These are phyloP conservation scores for Citrus unshiu DNA, from an alignment of 345 rosid genomes.

Conservation along the genomic window DNA sequence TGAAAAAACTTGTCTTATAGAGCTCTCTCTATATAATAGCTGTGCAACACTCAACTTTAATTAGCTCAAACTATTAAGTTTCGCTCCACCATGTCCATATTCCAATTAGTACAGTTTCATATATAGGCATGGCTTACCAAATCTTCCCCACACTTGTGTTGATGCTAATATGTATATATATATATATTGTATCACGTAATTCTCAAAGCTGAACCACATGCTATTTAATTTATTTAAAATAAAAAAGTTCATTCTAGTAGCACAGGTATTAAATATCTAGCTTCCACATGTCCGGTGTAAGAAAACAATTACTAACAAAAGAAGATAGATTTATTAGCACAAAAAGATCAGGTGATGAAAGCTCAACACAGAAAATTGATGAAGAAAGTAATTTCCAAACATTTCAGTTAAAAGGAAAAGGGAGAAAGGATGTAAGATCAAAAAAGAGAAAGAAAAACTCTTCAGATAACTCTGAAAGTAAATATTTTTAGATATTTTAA, in stretches of 20 bases:
- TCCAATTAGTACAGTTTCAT: background rate
- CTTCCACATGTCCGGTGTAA: too few species aligned
- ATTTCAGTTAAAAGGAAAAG: background rate
- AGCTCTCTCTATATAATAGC: background rate
- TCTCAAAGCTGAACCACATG: background rate
- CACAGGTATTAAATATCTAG: background rate
- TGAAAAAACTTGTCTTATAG: background rate
- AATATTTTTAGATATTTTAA: too few species aligned
- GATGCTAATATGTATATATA: too few species aligned
- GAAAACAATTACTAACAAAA: too few species aligned
- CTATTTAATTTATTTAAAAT: too few species aligned
- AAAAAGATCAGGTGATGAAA: background rate
- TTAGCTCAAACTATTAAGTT: too few species aligned
- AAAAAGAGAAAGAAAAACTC: background rate
- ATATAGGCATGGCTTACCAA: background rate
- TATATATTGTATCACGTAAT: background rate
- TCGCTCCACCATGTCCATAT: too few species aligned
- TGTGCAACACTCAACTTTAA: too few species aligned
- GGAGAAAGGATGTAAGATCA: background rate
- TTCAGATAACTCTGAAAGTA: too few species aligned
- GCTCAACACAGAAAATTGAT: background rate
- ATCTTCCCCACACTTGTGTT: background rate
- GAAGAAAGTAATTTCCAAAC: background rate
- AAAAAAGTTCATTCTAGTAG: background rate
- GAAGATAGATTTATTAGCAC: too few species aligned